phyloP scores from a whole-genome alignment of 345 rosid species.

The Xanthoceras sorbifolium region DNA sequence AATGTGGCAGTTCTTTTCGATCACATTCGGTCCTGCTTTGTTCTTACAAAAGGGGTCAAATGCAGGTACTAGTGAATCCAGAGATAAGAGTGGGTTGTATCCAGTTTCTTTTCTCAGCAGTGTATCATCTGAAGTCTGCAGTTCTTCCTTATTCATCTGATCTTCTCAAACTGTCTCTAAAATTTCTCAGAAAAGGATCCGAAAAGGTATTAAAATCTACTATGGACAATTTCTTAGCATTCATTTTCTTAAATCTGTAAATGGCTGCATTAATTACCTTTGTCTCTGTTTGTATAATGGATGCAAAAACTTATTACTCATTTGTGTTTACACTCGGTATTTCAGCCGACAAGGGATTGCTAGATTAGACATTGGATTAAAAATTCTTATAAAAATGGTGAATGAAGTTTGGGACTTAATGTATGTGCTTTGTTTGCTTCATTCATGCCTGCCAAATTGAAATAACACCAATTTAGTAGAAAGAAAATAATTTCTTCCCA shows the following conservation, averaged over 20 bases:
- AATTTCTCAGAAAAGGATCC: constrained; percentile 55
- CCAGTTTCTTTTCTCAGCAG: constrained; percentile 83
- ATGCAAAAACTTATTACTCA: not conserved
- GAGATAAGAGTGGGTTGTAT: constrained; percentile 78
- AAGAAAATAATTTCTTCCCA: not conserved
- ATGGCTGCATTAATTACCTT: not conserved
- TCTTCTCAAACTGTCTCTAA: constrained; percentile 68
- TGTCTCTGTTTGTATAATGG: not conserved
- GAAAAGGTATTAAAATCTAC: constrained; percentile 57
- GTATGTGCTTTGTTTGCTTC: no score
- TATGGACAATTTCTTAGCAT: not conserved
- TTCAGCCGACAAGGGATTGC: not conserved
- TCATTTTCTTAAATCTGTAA: not conserved
- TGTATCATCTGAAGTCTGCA: constrained; percentile 81
- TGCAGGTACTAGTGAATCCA: constrained; percentile 47
- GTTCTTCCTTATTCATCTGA: constrained; percentile 64
- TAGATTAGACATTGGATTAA: not conserved
- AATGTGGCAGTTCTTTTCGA: not conserved
- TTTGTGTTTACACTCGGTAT: not conserved
- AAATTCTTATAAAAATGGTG: not conserved
- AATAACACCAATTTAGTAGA: not conserved
- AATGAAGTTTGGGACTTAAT: not conserved
- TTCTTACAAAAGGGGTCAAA: constrained; percentile 15
- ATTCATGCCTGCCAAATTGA: no score
- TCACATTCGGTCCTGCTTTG: constrained; percentile 3